These are phyloP conservation scores for Colletotrichum sp. DNA, from an alignment of 2,329 filamentous ascomycete species.

Conservation along the genomic window DNA sequence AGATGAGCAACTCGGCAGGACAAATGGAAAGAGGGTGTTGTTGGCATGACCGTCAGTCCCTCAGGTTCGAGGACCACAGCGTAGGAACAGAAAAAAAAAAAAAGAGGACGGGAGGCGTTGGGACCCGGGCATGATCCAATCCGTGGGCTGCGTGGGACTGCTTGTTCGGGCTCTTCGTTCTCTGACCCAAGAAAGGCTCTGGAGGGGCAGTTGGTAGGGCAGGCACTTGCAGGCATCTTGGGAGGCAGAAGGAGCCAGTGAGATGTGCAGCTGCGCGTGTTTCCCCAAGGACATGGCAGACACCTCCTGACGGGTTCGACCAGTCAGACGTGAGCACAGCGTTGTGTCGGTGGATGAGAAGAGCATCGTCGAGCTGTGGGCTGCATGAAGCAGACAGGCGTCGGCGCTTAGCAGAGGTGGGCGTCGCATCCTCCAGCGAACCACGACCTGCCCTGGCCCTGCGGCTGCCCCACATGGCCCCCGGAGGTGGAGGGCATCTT, in stretches of 20 bases:
- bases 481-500: not conserved
- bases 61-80: not conserved
- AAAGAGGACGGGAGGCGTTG: not conserved
- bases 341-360: conserved; percentile 31
- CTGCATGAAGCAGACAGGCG: conserved; percentile 57
- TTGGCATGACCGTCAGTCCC: not conserved
- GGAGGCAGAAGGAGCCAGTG: conserved; percentile 24
- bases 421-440: conserved; percentile 47
- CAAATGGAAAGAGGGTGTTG: not conserved
- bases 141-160: not conserved
- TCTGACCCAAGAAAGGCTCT: not conserved
- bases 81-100: not conserved
- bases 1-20: conserved; percentile 1
- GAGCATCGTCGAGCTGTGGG: conserved; percentile 34
- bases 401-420: conserved; percentile 61
- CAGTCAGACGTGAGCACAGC: conserved; percentile 34
- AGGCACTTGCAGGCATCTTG: conserved; percentile 9
- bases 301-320: conserved; percentile 23
- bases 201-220: not conserved
- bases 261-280: conserved; percentile 43
- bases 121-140: not conserved
- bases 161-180: not conserved
- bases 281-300: conserved; percentile 25
- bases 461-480: conserved; percentile 3
- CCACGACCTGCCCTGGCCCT: conserved; percentile 40